Base-by-base conservation (phyloP, 2,329 filamentous ascomycete genomes). In the Arthrobotrys musiformis region DNA sequence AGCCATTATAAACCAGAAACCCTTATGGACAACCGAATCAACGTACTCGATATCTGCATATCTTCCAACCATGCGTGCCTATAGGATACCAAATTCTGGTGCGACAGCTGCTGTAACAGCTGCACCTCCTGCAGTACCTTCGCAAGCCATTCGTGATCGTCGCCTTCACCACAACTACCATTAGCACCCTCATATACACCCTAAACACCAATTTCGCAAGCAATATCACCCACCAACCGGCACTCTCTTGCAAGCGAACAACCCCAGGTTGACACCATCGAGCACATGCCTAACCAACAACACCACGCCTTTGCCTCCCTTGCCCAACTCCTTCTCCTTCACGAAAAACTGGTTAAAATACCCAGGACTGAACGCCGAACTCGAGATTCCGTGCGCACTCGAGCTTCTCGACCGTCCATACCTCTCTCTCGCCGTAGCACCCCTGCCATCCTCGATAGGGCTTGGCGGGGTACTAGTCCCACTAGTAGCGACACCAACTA, bases 51-150 rank as follows among this genome's bases (percentile, higher is more conserved):
- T 63, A 97, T 89, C 80, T 91, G 89, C 64, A 91, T 90, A 82
- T 97, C 92, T 83, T 99, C 94, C 15, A 99, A 87, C 95, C 95
- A 99, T 33, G 97, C 95, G 84, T 98, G 95, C 5, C 94, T 91
- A 83, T 99, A 99, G 0, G 94, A 97, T 0, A 99, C 95, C 7
- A 99, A 86, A 79, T 99, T 99, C 70, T 94, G 92, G 82, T 99
- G 95, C 0, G 93, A 95, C 2, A 99, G 88, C 81, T 93, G 92
- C 81, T 97, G 93, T 24, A 99, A 88, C 24, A 98, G 86, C 84
- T 97, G 93, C 1, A 99, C 96, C 83, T 99, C 95, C 52, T 95
- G 88, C 62, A 99, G 86, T 1, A 98, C 91, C 84, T 97, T 98
- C 83, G 97, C 93, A 13, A 99, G 86, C 96, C 95, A 97, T 78